These are phyloP conservation scores for Kodamaea arcana DNA, from an alignment of 1,139 yeast genomes.

Conservation along the genomic window DNA sequence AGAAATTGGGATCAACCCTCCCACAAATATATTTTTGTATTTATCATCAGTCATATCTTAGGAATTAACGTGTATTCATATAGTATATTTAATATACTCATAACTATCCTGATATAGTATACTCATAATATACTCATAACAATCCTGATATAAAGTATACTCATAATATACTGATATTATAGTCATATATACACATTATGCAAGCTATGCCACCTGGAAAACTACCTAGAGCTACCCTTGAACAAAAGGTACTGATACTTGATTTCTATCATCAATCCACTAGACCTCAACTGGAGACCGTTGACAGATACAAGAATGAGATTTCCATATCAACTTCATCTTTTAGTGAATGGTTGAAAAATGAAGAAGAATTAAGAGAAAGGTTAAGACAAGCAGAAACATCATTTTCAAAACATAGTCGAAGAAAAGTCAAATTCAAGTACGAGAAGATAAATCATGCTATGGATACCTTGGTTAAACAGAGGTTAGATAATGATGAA, in stretches of 20 bases:
- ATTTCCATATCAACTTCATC: constrained; percentile 55
- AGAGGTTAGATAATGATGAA: constrained; percentile 38
- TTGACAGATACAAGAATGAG: constrained; percentile 45
- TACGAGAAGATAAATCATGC: constrained; percentile 56
- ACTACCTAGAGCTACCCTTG: constrained; percentile 55
- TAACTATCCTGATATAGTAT: too few relatives aligned
- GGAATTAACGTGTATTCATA: too few relatives aligned
- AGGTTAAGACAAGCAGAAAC: constrained; percentile 37
- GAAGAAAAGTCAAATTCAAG: constrained; percentile 49
- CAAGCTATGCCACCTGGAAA: constrained; percentile 20
- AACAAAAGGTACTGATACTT: constrained; percentile 52
- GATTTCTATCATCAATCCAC: constrained; percentile 47
- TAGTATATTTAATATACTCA: too few relatives aligned
- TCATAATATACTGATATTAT: too few relatives aligned
- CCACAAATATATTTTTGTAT: too few relatives aligned
- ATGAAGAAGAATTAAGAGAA: constrained; percentile 45
- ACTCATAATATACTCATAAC: neutral
- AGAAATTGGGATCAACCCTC: too few relatives aligned
- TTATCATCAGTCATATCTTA: too few relatives aligned
- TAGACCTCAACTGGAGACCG: constrained; percentile 56
- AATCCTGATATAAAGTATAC: too few relatives aligned
- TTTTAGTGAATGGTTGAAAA: constrained; percentile 57
- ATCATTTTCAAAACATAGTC: constrained; percentile 35
- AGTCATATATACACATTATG: too few relatives aligned
- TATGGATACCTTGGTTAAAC: constrained; percentile 51